Evolutionary conservation across 1,284 basidiomycete genomes (phyloP).

Genomic region (Moniliophthora roreri): DNA sequence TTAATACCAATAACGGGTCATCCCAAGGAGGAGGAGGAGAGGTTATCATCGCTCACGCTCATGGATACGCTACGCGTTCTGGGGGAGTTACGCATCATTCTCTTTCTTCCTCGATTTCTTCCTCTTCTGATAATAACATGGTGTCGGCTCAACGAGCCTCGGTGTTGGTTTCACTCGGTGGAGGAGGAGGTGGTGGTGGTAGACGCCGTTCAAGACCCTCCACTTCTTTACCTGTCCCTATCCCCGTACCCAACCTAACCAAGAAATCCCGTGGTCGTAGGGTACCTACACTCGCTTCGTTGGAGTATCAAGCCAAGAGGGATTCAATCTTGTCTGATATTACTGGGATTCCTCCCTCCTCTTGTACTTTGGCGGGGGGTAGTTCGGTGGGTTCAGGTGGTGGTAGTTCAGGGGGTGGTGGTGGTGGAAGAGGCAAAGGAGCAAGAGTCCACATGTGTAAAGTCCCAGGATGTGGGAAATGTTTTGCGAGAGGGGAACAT

Average conservation of each 20-base stretch:
- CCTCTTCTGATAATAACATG: slow-evolving; percentile 4
- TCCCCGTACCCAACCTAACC: slow-evolving; percentile 70
- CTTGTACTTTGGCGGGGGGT: too few species aligned
- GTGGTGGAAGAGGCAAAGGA: slow-evolving; percentile 34
- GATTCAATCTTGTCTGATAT: slow-evolving; percentile 9
- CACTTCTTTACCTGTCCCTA: slow-evolving; percentile 51
- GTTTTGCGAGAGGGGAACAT: slow-evolving; percentile 77
- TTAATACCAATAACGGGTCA: slow-evolving; percentile 6
- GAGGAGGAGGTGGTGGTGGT: neutral
- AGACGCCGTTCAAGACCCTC: slow-evolving; percentile 33
- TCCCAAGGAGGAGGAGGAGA: neutral
- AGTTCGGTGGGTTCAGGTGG: slow-evolving; percentile 23
- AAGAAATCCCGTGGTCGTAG: slow-evolving; percentile 72
- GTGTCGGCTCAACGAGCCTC: slow-evolving; percentile 16
- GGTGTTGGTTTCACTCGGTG: neutral
- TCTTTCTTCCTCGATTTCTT: slow-evolving; percentile 11
- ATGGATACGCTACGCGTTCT: slow-evolving; percentile 4
- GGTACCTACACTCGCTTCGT: slow-evolving; percentile 58
- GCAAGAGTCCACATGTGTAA: slow-evolving; percentile 67
- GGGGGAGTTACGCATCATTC: neutral
- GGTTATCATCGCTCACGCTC: neutral
- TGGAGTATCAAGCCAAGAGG: slow-evolving; percentile 18
- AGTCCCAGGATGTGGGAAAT: slow-evolving; percentile 76
- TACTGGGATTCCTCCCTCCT: too few species aligned
- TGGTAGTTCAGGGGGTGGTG: slow-evolving; percentile 20